Conservation (phyloP, 805 yeast species). For the Wickerhamomyces xylosicus region DNA sequence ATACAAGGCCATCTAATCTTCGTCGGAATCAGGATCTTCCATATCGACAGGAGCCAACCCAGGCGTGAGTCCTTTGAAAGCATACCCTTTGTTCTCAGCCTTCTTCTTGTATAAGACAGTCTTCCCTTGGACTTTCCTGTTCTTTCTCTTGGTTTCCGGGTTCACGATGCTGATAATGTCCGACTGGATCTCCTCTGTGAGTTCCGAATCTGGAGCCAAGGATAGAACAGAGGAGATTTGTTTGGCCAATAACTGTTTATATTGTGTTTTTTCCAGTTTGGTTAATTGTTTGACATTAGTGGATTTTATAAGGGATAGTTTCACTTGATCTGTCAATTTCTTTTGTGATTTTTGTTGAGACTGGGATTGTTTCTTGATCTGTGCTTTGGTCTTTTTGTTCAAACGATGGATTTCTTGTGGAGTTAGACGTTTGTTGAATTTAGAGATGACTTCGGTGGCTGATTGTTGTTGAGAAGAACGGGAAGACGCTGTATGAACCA, state of each 20-base stretch:
- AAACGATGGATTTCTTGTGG: constrained; percentile 24
- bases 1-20: constrained; percentile 13
- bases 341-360: constrained; percentile 13
- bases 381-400: constrained; percentile 24
- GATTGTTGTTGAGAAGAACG: constrained; percentile 9
- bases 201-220: constrained; percentile 30
- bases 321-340: constrained; percentile 21
- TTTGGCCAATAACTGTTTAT: constrained; percentile 24
- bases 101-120: constrained; percentile 22
- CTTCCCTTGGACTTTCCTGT: constrained; percentile 18
- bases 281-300: constrained; percentile 23
- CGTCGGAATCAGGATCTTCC: constrained; percentile 40
- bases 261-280: constrained; percentile 22
- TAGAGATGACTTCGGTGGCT: constrained; percentile 26
- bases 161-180: constrained; percentile 34
- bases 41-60: constrained; percentile 78
- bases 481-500: background rate
- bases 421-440: constrained; percentile 21
- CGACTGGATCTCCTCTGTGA: constrained; percentile 29
- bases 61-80: constrained; percentile 61
- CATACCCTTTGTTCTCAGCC: constrained; percentile 15
- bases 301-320: constrained; percentile 21
- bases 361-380: constrained; percentile 18
- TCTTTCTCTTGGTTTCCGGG: constrained; percentile 9
- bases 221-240: constrained; percentile 29